Conservation (phyloP, 2,329 filamentous ascomycete species). For the Aureobasidium sp. region DNA sequence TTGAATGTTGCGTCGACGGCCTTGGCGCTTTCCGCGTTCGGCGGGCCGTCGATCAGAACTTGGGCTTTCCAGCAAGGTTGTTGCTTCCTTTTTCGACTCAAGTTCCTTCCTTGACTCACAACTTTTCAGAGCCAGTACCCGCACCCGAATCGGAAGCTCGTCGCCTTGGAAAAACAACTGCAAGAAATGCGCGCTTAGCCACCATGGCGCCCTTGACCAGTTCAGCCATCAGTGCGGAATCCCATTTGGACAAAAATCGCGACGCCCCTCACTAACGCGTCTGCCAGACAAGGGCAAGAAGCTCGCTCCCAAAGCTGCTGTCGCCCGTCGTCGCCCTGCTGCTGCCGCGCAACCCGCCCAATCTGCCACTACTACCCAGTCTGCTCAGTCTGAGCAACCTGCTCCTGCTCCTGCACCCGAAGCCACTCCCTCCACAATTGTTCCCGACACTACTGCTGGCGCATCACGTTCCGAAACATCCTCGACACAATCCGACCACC, state of each 20-base stretch:
- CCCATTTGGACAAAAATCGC: conserved; percentile 15
- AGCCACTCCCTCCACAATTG: conserved; percentile 14
- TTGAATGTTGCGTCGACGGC: not conserved
- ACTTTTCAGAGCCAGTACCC: too few species aligned
- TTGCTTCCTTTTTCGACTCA: not conserved
- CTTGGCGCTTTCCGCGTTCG: not conserved
- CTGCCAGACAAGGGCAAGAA: conserved; percentile 37
- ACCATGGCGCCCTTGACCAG: conserved; percentile 44
- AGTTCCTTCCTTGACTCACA: not conserved
- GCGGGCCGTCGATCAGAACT: not conserved
- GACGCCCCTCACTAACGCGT: conserved; percentile 18
- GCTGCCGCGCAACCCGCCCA: conserved; percentile 18
- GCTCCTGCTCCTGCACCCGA: not conserved
- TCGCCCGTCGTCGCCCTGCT: conserved; percentile 35
- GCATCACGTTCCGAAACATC: not conserved
- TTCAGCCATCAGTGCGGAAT: conserved; percentile 45
- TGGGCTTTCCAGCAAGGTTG: not conserved
- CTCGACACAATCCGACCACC: not conserved
- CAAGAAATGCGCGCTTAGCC: not conserved
- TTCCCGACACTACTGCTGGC: not conserved
- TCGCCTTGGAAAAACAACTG: not conserved
- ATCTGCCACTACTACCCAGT: not conserved
- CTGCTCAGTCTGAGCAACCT: not conserved
- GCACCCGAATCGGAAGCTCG: not conserved
- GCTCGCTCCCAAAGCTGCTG: conserved; percentile 42